Percentiles rank a stretch among this genome's conserved stretches.
Evolutionary conservation across 495 filamentous ascomycete genomes (phyloP).

Genomic region (Hypoxylon lienhwacheense): DNA sequence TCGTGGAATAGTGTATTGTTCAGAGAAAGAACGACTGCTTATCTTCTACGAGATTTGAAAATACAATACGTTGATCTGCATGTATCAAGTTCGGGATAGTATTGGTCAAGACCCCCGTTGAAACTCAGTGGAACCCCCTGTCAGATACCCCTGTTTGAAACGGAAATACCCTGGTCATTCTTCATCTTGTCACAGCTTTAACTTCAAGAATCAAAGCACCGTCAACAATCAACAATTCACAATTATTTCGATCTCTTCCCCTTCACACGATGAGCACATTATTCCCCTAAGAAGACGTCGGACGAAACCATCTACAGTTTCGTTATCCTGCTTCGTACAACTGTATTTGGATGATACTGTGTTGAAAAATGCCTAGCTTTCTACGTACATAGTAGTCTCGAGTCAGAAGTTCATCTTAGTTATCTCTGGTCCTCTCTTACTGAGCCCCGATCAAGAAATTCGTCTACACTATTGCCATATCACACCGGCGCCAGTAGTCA

Average conservation of each 20-base stretch:
- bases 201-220: slow-evolving; percentile 33
- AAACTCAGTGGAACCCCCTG: slow-evolving; percentile 54
- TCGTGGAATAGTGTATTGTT: no score
- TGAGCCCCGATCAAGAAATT: slow-evolving; percentile 10
- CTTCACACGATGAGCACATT: neutral
- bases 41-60: no score
- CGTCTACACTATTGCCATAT: neutral
- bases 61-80: slow-evolving; percentile 28
- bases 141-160: slow-evolving; percentile 43
- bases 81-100: slow-evolving; percentile 38
- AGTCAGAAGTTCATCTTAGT: no score
- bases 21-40: neutral
- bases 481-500: no score
- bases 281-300: neutral
- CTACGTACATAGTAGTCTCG: no score
- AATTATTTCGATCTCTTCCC: neutral
- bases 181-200: slow-evolving; percentile 31
- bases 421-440: neutral
- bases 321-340: neutral
- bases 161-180: slow-evolving; percentile 24
- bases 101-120: slow-evolving; percentile 48
- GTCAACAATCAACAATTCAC: slow-evolving; percentile 2
- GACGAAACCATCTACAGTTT: neutral
- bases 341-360: neutral
- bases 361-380: neutral